Conservation (phyloP, 2,329 filamentous ascomycete genomes). For the Myriosclerotinia duriaeana region DNA sequence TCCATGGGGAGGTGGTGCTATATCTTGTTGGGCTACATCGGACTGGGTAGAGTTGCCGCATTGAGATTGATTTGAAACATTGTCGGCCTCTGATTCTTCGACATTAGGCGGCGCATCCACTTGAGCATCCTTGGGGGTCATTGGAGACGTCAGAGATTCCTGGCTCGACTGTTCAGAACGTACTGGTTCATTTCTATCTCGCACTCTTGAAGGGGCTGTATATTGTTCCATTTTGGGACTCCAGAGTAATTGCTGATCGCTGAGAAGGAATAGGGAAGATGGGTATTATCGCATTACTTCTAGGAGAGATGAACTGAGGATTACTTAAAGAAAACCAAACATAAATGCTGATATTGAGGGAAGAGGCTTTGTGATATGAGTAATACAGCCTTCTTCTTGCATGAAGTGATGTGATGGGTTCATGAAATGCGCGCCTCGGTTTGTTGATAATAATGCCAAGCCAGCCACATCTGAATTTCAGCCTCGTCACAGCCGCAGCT, state of each 20-base stretch:
- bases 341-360: background rate
- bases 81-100: background rate
- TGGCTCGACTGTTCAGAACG: slow-evolving; percentile 2
- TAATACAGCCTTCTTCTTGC: background rate
- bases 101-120: background rate
- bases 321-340: background rate
- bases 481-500: background rate
- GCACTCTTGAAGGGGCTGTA: background rate
- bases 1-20: slow-evolving; percentile 1
- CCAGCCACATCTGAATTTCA: background rate
- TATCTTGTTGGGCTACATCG: background rate
- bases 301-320: background rate
- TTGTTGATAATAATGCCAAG: slow-evolving; percentile 1
- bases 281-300: slow-evolving; percentile 11
- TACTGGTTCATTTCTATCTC: slow-evolving; percentile 9
- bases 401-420: background rate
- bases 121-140: background rate
- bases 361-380: background rate
- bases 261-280: background rate
- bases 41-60: background rate
- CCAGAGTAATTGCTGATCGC: background rate
- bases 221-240: slow-evolving; percentile 10
- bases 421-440: slow-evolving; percentile 6
- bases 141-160: background rate
- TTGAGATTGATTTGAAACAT: slow-evolving; percentile 21